A percentile compares a stretch with the other conserved stretches of the same genome.
phyloP scores from a whole-genome alignment of 2,329 filamentous ascomycete species.

The Penicillium sp. region DNA sequence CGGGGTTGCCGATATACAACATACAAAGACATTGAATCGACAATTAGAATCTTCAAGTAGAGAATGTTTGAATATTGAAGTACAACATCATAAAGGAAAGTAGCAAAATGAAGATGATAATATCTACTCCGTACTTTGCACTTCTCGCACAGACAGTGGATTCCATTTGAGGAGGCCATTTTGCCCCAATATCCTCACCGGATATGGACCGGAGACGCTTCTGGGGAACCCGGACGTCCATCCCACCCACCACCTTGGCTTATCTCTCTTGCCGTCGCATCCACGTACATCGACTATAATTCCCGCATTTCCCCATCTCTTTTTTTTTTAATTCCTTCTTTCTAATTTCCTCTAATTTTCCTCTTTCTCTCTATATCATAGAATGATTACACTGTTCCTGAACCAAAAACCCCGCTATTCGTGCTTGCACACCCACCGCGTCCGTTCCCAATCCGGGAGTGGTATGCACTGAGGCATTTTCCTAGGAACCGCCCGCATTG shows the following conservation, averaged over 20 bases:
- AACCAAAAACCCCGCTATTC: constrained; percentile 22
- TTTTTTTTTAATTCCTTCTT: not conserved
- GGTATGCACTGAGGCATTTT: constrained; percentile 29
- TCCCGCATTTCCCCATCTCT: constrained; percentile 2
- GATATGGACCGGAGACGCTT: constrained; percentile 16
- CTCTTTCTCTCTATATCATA: constrained; percentile 11
- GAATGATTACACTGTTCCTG: constrained; percentile 30
- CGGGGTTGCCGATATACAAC: not conserved
- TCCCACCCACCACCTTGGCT: constrained; percentile 1
- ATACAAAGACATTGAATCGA: not conserved
- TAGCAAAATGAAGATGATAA: too few relatives aligned
- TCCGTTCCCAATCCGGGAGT: constrained; percentile 33
- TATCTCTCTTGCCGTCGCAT: constrained; percentile 16
- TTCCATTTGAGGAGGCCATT: not conserved
- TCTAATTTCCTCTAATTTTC: not conserved
- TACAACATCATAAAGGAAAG: too few relatives aligned
- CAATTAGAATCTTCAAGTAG: too few relatives aligned
- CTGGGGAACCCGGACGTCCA: constrained; percentile 7
- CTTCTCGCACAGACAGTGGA: constrained; percentile 5
- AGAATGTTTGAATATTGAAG: too few relatives aligned
- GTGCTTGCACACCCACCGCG: constrained; percentile 37
- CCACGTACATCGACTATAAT: constrained; percentile 5
- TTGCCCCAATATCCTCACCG: constrained; percentile 19
- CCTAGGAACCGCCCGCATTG: constrained; percentile 16
- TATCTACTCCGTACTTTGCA: not conserved